Conservation (phyloP, 1,139 yeast genomes). For the Kodamaea suecica region DNA sequence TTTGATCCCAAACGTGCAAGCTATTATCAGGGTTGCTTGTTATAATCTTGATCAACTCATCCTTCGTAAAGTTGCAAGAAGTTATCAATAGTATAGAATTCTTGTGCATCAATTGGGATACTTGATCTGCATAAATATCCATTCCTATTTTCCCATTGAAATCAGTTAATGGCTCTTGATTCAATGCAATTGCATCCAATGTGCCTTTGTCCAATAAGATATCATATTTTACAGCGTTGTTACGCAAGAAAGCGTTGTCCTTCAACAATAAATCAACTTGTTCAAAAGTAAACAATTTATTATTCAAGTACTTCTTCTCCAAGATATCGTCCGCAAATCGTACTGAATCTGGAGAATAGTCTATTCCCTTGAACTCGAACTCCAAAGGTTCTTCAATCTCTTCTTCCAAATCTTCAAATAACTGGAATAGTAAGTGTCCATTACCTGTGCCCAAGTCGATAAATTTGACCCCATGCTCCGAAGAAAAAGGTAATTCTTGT, state of each 20-base stretch:
- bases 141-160: constrained; percentile 49
- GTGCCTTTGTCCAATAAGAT: constrained; percentile 91
- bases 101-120: constrained; percentile 51
- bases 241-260: constrained; percentile 31
- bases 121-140: constrained; percentile 61
- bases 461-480: constrained; percentile 39
- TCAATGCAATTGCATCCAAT: constrained; percentile 90
- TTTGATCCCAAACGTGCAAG: constrained; percentile 56
- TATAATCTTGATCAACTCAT: constrained; percentile 61
- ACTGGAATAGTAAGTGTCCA: constrained; percentile 77
- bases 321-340: constrained; percentile 66
- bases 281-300: constrained; percentile 37
- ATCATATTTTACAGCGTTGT: constrained; percentile 49
- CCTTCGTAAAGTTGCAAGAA: constrained; percentile 90
- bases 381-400: constrained; percentile 40
- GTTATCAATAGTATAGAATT: constrained; percentile 73
- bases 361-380: constrained; percentile 62
- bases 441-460: constrained; percentile 94
- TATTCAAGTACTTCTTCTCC: constrained; percentile 27
- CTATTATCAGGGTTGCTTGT: constrained; percentile 27
- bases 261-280: constrained; percentile 45
- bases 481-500: constrained; percentile 20
- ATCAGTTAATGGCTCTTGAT: constrained; percentile 48
- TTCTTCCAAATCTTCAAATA: constrained; percentile 51
- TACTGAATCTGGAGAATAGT: constrained; percentile 78